phyloP scores from a whole-genome alignment of 768 basidiomycete species.

The Termitomyces sp. region DNA sequence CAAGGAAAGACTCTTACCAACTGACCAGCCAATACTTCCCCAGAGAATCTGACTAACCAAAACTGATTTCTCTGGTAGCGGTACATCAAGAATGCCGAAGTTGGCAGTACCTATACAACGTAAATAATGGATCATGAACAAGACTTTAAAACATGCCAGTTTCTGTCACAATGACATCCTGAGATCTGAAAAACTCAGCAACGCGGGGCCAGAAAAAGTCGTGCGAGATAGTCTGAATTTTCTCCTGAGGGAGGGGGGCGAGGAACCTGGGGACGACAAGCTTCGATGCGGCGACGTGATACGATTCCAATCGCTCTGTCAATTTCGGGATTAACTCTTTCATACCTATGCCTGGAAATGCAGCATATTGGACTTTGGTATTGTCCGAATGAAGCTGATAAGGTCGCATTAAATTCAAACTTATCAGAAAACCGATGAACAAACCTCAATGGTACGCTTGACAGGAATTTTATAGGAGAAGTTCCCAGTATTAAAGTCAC shows the following conservation, averaged over 20 bases:
- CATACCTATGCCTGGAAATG: constrained; percentile 66
- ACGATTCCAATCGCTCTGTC: constrained; percentile 44
- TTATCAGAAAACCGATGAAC: background rate
- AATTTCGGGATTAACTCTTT: constrained; percentile 72
- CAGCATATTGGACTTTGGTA: constrained; percentile 58
- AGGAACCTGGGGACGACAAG: constrained; percentile 41
- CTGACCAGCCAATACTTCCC: constrained; percentile 91
- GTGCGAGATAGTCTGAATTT: constrained; percentile 57
- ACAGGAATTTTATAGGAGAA: constrained; percentile 72
- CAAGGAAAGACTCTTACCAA: constrained; percentile 38
- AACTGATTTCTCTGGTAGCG: constrained; percentile 63
- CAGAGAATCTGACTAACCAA: constrained; percentile 78
- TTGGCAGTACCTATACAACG: constrained; percentile 54
- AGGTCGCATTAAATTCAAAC: background rate
- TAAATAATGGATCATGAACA: no score
- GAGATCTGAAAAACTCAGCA: constrained; percentile 59
- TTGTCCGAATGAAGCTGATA: constrained; percentile 70
- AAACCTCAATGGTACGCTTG: constrained; percentile 57
- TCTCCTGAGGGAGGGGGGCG: constrained; percentile 44
- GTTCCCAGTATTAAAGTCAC: constrained; percentile 87
- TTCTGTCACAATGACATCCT: constrained; percentile 81
- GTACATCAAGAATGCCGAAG: constrained; percentile 82
- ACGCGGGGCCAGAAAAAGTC: constrained; percentile 82
- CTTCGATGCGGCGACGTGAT: constrained; percentile 31
- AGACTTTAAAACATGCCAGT: constrained; percentile 45